Evolutionary conservation across 306 rosid species (phyloP).

Genomic region (Lotus japonicus): DNA sequence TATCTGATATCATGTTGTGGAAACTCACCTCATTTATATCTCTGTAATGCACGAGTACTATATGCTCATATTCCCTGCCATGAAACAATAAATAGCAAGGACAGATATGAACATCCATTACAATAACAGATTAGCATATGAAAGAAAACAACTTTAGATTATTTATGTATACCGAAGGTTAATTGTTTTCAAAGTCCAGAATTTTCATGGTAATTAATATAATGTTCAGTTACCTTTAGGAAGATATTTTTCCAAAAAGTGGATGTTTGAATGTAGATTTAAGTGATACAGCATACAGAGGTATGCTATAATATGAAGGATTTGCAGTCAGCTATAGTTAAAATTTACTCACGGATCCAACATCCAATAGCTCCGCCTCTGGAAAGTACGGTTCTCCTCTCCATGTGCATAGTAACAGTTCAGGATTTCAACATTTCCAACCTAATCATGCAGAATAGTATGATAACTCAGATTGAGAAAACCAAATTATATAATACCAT

Average conservation of each 20-base stretch:
- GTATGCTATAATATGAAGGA: constrained; percentile 6
- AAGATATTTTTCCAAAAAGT: not conserved
- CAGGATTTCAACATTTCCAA: constrained; percentile 78
- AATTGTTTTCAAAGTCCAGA: not conserved
- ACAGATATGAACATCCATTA: constrained; percentile 8
- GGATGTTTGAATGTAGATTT: not conserved
- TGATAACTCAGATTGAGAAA: constrained; percentile 22
- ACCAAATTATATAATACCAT: constrained; percentile 12
- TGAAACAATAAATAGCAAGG: constrained; percentile 23
- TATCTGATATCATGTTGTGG: constrained; percentile 18
- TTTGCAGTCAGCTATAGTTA: constrained; percentile 9
- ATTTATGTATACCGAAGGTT: not conserved
- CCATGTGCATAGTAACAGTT: constrained; percentile 99
- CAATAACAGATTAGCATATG: not conserved
- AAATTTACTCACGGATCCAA: constrained; percentile 78
- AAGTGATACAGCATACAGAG: not conserved
- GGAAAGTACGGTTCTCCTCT: constrained; percentile 77
- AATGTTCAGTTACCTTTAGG: not conserved
- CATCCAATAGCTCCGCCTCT: constrained; percentile 97
- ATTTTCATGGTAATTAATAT: constrained; percentile 7
- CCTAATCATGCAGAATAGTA: constrained; percentile 45
- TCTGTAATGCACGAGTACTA: constrained; percentile 96
- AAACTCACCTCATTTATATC: constrained; percentile 71
- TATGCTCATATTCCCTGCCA: constrained; percentile 82
- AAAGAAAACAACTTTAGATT: not conserved